Conservation (phyloP, 805 yeast genomes). For the Saccharomycopsis capsularis region DNA sequence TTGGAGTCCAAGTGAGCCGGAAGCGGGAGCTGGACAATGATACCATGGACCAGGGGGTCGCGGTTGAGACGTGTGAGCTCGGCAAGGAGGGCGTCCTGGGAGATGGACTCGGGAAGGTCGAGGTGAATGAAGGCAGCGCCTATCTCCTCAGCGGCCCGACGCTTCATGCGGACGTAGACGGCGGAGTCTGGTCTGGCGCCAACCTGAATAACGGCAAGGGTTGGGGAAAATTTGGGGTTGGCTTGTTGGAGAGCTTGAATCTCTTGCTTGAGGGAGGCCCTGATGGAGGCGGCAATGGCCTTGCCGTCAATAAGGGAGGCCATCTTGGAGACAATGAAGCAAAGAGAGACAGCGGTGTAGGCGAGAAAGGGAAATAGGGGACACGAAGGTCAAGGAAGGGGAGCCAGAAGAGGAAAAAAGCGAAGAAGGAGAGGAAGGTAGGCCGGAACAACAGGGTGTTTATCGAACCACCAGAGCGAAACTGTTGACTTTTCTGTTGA, state of each 20-base stretch:
- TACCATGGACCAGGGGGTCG: slow-evolving; percentile 58
- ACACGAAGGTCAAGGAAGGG: too few relatives aligned
- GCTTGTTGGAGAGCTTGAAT: slow-evolving; percentile 36
- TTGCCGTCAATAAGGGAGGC: slow-evolving; percentile 22
- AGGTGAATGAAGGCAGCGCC: slow-evolving; percentile 55
- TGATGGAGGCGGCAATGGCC: slow-evolving; percentile 17
- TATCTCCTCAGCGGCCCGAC: slow-evolving; percentile 69
- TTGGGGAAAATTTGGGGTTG: slow-evolving; percentile 55
- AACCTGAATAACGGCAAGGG: slow-evolving; percentile 64
- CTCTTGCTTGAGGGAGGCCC: slow-evolving; percentile 24
- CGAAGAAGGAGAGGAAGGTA: too few relatives aligned
- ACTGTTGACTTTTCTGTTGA: too few relatives aligned
- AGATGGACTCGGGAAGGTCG: slow-evolving; percentile 48
- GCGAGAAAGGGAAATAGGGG: too few relatives aligned
- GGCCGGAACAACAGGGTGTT: too few relatives aligned
- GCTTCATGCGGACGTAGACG: slow-evolving; percentile 76
- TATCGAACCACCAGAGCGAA: too few relatives aligned
- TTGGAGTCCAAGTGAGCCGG: slow-evolving; percentile 67
- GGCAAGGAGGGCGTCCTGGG: slow-evolving; percentile 50
- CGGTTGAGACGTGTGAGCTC: slow-evolving; percentile 51
- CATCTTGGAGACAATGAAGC: too few relatives aligned
- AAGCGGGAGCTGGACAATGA: slow-evolving; percentile 70
- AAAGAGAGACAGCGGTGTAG: too few relatives aligned
- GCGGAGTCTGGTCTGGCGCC: slow-evolving; percentile 73
- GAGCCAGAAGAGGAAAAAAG: too few relatives aligned